Conservation (phyloP, 192 early-diverging fungal species). For the Umbelopsis ramanniana region DNA sequence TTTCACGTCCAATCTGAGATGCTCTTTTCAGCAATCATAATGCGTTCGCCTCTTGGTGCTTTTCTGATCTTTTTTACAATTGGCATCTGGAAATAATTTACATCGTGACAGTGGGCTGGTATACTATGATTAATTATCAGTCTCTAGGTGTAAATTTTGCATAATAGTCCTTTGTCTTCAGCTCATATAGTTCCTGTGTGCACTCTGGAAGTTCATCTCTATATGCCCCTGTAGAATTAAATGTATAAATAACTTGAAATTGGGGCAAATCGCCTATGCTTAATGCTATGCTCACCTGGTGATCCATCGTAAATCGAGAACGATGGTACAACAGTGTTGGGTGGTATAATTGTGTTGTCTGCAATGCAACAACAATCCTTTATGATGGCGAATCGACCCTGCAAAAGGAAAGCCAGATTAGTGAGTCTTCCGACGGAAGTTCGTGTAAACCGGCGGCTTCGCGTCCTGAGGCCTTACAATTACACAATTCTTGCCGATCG, state of each 20-base stretch:
- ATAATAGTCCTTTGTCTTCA: constrained; percentile 76
- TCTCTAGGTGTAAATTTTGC: constrained; percentile 69
- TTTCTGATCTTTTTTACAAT: not conserved
- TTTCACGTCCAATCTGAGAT: not conserved
- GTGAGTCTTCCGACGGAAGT: not conserved
- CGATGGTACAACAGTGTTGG: constrained; percentile 89
- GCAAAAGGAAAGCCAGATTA: not conserved
- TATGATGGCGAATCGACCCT: constrained; percentile 94
- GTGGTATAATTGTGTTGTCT: constrained; percentile 89
- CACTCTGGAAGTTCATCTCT: constrained; percentile 90
- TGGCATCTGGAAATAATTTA: no score
- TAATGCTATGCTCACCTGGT: constrained; percentile 55
- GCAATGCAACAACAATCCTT: constrained; percentile 92
- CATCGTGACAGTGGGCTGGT: not conserved
- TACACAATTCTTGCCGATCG: constrained; percentile 92
- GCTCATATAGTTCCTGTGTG: constrained; percentile 79
- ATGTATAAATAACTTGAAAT: not conserved
- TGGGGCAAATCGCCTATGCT: not conserved
- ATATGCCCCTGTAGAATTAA: constrained; percentile 47
- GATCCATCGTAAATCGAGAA: constrained; percentile 91
- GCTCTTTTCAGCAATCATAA: not conserved
- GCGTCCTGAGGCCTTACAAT: constrained; percentile 65
- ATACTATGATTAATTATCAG: not conserved
- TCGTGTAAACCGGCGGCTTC: not conserved
- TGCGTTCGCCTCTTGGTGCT: not conserved